Evolutionary conservation across 2,329 filamentous ascomycete genomes (phyloP).

Genomic region (Colletotrichum sp.): DNA sequence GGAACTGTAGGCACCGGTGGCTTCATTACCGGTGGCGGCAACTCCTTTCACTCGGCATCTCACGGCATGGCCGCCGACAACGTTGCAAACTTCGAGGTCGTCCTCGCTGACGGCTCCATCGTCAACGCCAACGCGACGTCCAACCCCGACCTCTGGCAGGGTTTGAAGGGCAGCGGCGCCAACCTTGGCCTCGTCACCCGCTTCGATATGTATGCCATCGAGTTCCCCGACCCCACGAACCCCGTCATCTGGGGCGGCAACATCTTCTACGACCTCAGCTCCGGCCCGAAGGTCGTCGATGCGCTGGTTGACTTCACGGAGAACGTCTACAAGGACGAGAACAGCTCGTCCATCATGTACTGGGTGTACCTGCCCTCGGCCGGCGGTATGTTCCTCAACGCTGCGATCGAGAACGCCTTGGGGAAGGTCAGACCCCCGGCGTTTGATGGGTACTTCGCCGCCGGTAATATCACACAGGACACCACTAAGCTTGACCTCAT

Average conservation of each 20-base stretch:
- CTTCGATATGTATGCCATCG: conserved; percentile 35
- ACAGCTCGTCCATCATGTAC: conserved; percentile 36
- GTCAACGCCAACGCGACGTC: conserved; percentile 42
- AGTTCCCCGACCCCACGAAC: conserved; percentile 27
- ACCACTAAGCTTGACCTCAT: conserved; percentile 31
- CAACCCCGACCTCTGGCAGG: conserved; percentile 49
- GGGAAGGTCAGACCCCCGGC: conserved; percentile 30
- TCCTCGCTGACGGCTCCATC: conserved; percentile 48
- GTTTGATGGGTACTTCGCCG: conserved; percentile 31
- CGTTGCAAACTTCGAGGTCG: conserved; percentile 49
- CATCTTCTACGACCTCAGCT: conserved; percentile 27
- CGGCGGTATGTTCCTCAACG: conserved; percentile 34
- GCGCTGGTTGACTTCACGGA: conserved; percentile 36
- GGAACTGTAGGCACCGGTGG: conserved; percentile 40
- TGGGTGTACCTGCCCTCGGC: conserved; percentile 35
- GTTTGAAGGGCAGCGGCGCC: conserved; percentile 51
- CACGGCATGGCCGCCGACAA: conserved; percentile 53
- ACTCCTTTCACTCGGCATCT: conserved; percentile 38
- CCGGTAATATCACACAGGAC: conserved; percentile 26
- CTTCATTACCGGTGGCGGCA: conserved; percentile 39
- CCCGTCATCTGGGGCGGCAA: conserved; percentile 37
- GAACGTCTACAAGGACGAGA: conserved; percentile 33
- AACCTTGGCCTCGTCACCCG: conserved; percentile 48
- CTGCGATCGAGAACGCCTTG: conserved; percentile 35
- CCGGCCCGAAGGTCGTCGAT: conserved; percentile 28